A percentile compares a stretch with the other conserved stretches of the same genome.
These are phyloP conservation scores for Fusarium goolgardi DNA, from an alignment of 2,329 filamentous ascomycete genomes.

Conservation along the genomic window DNA sequence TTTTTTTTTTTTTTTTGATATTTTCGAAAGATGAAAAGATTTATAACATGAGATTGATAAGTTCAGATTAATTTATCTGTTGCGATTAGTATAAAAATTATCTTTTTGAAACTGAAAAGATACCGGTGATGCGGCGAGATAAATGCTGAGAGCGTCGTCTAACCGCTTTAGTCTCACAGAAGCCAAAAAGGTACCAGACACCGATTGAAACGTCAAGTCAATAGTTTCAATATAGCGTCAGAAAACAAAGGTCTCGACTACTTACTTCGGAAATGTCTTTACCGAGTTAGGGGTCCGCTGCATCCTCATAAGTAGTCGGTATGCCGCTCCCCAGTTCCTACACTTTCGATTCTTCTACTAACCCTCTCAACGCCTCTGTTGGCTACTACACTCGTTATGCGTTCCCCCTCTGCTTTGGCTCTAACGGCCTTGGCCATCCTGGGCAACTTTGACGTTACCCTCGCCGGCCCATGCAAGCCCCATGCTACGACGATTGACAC, in stretches of 20 bases:
- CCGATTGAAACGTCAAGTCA: not conserved
- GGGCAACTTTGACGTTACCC: not conserved
- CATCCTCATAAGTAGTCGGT: not conserved
- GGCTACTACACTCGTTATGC: conserved; percentile 14
- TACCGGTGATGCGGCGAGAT: not conserved
- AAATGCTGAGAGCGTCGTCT: not conserved
- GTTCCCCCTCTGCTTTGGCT: not conserved
- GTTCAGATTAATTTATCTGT: too few species aligned
- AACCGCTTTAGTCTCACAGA: not conserved
- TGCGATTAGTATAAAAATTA: not conserved
- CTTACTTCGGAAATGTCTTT: not conserved
- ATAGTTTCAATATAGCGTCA: not conserved
- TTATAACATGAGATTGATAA: too few species aligned
- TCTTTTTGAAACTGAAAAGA: not conserved
- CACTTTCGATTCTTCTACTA: not conserved
- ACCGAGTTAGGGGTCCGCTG: not conserved
- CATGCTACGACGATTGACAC: not conserved
- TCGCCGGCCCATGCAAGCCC: conserved; percentile 12
- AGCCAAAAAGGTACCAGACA: not conserved
- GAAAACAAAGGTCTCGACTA: not conserved
- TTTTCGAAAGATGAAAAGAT: not conserved
- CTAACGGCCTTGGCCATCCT: conserved; percentile 1
- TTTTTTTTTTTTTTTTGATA: too few species aligned
- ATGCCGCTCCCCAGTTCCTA: not conserved
- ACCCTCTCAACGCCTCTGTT: not conserved